phyloP scores from a whole-genome alignment of 116 monocot genomes.

The Posidonia oceanica region DNA sequence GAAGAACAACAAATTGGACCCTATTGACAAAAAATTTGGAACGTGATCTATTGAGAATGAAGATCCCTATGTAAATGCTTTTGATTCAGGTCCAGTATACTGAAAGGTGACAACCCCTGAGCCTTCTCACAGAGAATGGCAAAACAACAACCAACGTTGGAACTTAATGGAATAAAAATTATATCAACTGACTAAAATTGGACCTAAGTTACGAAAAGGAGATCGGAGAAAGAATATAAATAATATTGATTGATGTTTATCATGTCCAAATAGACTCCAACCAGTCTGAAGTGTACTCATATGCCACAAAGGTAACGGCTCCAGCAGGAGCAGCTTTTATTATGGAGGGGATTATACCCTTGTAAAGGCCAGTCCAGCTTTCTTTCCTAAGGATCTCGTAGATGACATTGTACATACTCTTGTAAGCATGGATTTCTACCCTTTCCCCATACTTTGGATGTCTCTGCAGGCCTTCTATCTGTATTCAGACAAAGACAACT shows the following conservation, averaged over 20 bases:
- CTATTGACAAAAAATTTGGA: too few species aligned
- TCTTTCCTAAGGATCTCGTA: slow-evolving; percentile 47
- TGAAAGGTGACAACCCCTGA: too few species aligned
- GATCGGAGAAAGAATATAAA: slow-evolving; percentile 1
- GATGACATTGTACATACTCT: slow-evolving; percentile 71
- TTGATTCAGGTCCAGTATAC: too few species aligned
- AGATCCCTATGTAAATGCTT: too few species aligned
- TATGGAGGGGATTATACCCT: slow-evolving; percentile 82
- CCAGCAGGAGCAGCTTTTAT: slow-evolving; percentile 95
- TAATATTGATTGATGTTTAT: neutral
- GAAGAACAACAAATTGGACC: too few species aligned
- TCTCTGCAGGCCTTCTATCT: slow-evolving; percentile 83
- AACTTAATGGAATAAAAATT: too few species aligned
- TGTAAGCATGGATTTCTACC: slow-evolving; percentile 56
- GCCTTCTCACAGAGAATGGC: too few species aligned
- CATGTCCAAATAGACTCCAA: slow-evolving; percentile 36
- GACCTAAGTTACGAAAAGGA: slow-evolving; percentile 4
- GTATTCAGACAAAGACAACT: neutral
- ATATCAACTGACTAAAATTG: neutral
- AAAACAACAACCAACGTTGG: too few species aligned
- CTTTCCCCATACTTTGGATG: slow-evolving; percentile 78
- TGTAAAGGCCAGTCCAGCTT: slow-evolving; percentile 79
- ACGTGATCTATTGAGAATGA: too few species aligned
- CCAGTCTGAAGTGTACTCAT: slow-evolving; percentile 76
- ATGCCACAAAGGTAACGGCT: slow-evolving; percentile 91